Base-by-base conservation (phyloP, 495 filamentous ascomycete species). In the Recurvomyces mirabilis region DNA sequence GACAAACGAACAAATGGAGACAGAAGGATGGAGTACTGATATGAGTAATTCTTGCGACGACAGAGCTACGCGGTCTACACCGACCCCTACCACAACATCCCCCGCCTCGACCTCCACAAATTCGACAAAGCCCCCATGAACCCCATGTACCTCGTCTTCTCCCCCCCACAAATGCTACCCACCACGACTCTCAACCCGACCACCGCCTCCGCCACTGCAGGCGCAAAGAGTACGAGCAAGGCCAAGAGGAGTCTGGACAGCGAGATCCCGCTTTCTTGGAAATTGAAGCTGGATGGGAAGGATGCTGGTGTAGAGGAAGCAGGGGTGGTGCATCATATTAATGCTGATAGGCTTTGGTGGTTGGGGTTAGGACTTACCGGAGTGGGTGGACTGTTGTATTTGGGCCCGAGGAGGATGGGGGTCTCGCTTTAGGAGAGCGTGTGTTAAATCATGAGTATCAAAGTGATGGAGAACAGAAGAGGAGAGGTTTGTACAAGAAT, bases 121-220 rank as follows among this genome's bases (percentile, higher is more conserved):
- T 77, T 72, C 43, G 78, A 84, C 56, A 82, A 81, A 38, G 60
- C 74, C 1, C 79, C 79, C 20, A 66, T 84, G 64, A 73, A 82
- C 38, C 81, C 82, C 4, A 74, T 88, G 74, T 88, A 79, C 57
- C 69, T 86, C 37, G 75, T 70, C 53, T 78, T 74, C 54, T 69
- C 59, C 9, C 78, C 81, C 6, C 83, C 83, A 1, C 66, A 77
- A 56, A 88, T 88, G 81, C 73, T 87, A 6, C 82, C 83, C 3
- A 84, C 82, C 3, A 61, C 65, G 26, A 83, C 77, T 0, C 60
- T 87, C 50, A 81, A 83, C 55, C 46, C 42, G 5, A 50, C 35
- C 5, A 19, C 38, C 32, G 53, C 61, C 13, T 64, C 59, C 14
- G 54, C 63, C 3, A 62, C 61, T 33, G 42, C 62, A 7, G 65